Percentiles rank a stretch among this genome's conserved stretches.
Conservation (phyloP, 2,329 filamentous ascomycete species). For the Curvularia spicifera region DNA sequence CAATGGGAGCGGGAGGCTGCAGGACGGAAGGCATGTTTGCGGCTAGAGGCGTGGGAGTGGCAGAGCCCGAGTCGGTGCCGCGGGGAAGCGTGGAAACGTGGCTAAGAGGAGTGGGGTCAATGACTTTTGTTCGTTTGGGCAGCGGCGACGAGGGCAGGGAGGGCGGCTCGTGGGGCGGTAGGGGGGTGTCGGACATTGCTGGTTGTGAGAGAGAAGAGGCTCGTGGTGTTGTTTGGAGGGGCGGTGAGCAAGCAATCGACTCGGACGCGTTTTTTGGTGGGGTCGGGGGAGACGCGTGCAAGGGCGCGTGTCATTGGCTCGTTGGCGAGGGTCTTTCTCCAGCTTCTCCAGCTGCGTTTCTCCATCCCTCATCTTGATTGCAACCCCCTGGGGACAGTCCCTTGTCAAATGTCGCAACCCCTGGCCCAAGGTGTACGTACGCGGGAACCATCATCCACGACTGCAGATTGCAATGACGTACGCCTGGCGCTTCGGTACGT, state of each 20-base stretch:
- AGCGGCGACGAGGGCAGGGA: constrained; percentile 75
- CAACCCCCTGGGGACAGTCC: background rate
- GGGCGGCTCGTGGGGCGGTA: constrained; percentile 52
- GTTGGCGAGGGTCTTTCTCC: constrained; percentile 5
- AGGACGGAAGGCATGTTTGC: constrained; percentile 18
- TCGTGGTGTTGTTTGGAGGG: constrained; percentile 14
- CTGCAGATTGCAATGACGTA: background rate
- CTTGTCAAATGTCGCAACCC: background rate
- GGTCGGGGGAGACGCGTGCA: constrained; percentile 12
- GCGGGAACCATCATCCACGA: background rate
- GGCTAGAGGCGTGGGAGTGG: constrained; percentile 46
- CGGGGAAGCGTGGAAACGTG: constrained; percentile 36
- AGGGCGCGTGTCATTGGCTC: constrained; percentile 8
- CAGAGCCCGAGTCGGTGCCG: constrained; percentile 42
- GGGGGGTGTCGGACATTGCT: constrained; percentile 39
- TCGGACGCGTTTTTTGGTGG: constrained; percentile 14
- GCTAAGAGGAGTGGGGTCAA: constrained; percentile 49
- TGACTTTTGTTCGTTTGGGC: constrained; percentile 78
- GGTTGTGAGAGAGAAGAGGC: constrained; percentile 1
- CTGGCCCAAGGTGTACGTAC: background rate
- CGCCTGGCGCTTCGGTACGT: background rate
- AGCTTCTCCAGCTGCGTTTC: background rate
- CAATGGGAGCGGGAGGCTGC: constrained; percentile 34
- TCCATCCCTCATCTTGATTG: background rate
- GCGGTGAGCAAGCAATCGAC: constrained; percentile 19